Evolutionary conservation across 768 basidiomycete species (phyloP), one percentile per base, ranked within the genome.

Genomic region (Royoungia palumana): DNA sequence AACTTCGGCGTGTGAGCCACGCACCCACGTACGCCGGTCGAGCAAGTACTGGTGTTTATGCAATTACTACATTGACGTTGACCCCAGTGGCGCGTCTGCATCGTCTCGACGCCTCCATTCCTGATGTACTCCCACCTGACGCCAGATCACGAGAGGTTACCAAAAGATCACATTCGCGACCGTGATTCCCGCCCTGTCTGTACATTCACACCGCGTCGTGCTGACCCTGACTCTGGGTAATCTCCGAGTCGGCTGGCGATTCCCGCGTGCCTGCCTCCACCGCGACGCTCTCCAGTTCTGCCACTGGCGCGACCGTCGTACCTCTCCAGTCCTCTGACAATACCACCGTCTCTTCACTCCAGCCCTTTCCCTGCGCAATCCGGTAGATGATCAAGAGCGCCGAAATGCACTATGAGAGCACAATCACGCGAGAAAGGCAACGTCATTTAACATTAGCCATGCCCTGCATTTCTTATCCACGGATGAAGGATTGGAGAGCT

Each of bases 341-440:
- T 27, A 60, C 55, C 0, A 5, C 40, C 2, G 30, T 22, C 4
- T 44, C 30, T 12, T 46, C 41, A 21, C 9, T 47, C 59, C 59
- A 61, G 13, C 25, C 59, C 16, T 51, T 50, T 2, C 59, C 59
- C 2, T 40, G 46, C 0, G 59, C 46, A n/a, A 60, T 61, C 11
- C 59, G 55, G 36, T 58, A 60, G 2, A 60, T 51, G 30, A 60
- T 61, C 39, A 60, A 22, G 21, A 58, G n/a, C 2, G 59, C 44
- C 6, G 55, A 19, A 25, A 61, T 61, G 30, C 41, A 13, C 59
- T 60, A 13, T 34, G 4, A 6, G 6, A 13, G 13, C 14, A 6
- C 13, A 28, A 42, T 39, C n/a, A 30, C 20, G n/a, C 17, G 8
- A 28, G 27, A 28, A 35, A 42, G 2, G 9, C 46, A 12, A 27